Base-by-base conservation (phyloP, 495 filamentous ascomycete species). In the Staphylotrichum longicolle region DNA sequence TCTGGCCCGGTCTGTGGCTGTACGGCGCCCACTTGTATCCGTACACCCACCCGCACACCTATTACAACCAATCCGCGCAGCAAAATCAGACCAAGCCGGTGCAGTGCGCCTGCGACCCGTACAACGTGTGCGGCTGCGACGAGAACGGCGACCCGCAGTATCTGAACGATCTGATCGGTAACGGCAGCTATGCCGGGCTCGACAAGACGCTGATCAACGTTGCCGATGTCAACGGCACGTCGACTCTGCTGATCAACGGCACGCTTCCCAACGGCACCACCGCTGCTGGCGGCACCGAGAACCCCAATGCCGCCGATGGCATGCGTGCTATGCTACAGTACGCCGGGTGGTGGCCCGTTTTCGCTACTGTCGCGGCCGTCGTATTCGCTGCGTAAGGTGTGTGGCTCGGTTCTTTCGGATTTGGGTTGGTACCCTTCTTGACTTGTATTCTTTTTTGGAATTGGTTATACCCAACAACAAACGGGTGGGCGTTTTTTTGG, bases 191-290 rank as follows among this genome's bases (percentile, higher is more conserved):
- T 63, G 55, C 64, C 3, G 78, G 75, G 1, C 72, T 85, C 55
- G 89, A 96, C 74, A 78, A 82, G 42, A 83, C 77, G n/a, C 66
- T 88, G 5, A 80, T 89, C 37, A 80, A 64, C 3, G 82, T 96
- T 14, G 81, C 80, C 0, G 66, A 83, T 7, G 84, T 91, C 33
- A 93, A 96, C 67, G 90, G 88, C 32, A 94, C 85, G 0, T 77
- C 74, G 48, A 92, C 84, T 15, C 83, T 97, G 61, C 77, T 91
- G 55, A 79, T 97, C 72, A 94, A 95, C 64, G 94, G 94, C 10
- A 92, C 91, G 0, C 73, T 97, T 49, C 85, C 88, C 20, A 94
- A 94, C 67, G 91, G 89, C 33, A 96, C 93, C 2, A 91, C 90
- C 0, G 82, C 83, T 5, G 70, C 81, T 12, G 84, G 85, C 30